Evolutionary conservation across 2,329 filamentous ascomycete genomes (phyloP), one percentile per base, ranked within the genome.

Genomic region (Aspergillus felis): DNA sequence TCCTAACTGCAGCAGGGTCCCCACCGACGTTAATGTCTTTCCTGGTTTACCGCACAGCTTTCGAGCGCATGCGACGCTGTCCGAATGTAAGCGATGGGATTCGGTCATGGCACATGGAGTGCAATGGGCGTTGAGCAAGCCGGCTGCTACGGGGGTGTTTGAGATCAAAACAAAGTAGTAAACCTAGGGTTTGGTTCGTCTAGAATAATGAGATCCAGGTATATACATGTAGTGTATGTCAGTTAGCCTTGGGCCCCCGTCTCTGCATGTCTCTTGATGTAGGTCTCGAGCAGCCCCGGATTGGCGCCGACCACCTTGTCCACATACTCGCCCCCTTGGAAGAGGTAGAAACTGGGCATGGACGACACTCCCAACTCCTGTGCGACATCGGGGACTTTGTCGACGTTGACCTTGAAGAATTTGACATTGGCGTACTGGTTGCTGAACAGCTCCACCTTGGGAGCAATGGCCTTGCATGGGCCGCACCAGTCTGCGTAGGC

Each of bases 391-490:
- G 41, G 41, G 8, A 20, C n/a, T 24, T 20, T 24, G n/a, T 44
- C 41, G 41, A 44, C 41, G 41, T 44, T 20, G 41, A 44, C n/a
- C 22, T 24, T 20, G 41, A 20, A 44, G 41, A 44, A 44, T 24
- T 44, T 44, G 3, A 44, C 3, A 22, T 44, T 44, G 41, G 41
- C n/a, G 3, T 10, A 20, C 41, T 22, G n/a, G 47, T 87, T 74
- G 67, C 61, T 84, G 71, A 75, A 88, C 84, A 87, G 83, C 67
- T 82, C 82, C 58, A 96, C 79, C 59, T 86, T 76, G 57, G 92
- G 92, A 20, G 91, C 85, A 68, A 96, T 93, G 67, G 86, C 82
- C 82, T 92, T 96, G 88, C 92, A 97, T 57, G 92, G 92, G 58
- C 91, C 91, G 80, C 92, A 97, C 92, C 92, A 44, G 3, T 20